Evolutionary conservation across 2,329 filamentous ascomycete genomes (phyloP).

Genomic region (Aspergillus sclerotialis): DNA sequence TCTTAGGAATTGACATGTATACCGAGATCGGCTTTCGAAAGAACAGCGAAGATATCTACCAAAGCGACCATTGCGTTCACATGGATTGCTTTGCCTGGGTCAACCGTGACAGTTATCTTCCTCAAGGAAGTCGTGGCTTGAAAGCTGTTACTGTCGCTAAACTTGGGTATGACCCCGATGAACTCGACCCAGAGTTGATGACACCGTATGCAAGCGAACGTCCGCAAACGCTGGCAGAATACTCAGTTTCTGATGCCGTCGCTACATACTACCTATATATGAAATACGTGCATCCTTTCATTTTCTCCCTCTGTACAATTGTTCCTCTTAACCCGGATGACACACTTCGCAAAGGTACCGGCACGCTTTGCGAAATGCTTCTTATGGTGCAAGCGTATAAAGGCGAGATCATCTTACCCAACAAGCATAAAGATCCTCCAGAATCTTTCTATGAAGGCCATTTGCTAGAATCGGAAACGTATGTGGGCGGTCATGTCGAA

Average conservation of each 20-base stretch:
- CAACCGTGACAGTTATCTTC: constrained; percentile 94
- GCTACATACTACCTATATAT: constrained; percentile 99
- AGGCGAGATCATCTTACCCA: constrained; percentile 84
- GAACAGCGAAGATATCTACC: constrained; percentile 92
- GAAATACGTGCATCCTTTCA: constrained; percentile 99
- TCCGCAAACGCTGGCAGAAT: constrained; percentile 90
- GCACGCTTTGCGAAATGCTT: constrained; percentile 98
- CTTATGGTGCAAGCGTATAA: constrained; percentile 98
- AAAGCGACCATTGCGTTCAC: constrained; percentile 91
- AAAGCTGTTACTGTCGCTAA: constrained; percentile 98
- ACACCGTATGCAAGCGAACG: constrained; percentile 79
- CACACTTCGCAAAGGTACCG: constrained; percentile 87
- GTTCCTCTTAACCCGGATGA: constrained; percentile 89
- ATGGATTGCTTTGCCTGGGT: constrained; percentile 99
- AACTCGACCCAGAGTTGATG: constrained; percentile 96
- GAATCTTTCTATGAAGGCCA: constrained; percentile 97
- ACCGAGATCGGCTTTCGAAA: constrained; percentile 95
- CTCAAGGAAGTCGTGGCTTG: constrained; percentile 91
- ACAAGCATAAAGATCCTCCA: constrained; percentile 86
- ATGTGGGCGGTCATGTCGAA: constrained; percentile 96
- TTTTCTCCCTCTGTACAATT: constrained; percentile 97
- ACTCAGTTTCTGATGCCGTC: constrained; percentile 97
- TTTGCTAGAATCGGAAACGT: constrained; percentile 91
- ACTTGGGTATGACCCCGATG: constrained; percentile 95
- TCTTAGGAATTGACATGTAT: constrained; percentile 98